These are phyloP conservation scores for Cyclotella cryptica DNA, from an alignment of 108 stramenopile genomes.

Conservation along the genomic window DNA sequence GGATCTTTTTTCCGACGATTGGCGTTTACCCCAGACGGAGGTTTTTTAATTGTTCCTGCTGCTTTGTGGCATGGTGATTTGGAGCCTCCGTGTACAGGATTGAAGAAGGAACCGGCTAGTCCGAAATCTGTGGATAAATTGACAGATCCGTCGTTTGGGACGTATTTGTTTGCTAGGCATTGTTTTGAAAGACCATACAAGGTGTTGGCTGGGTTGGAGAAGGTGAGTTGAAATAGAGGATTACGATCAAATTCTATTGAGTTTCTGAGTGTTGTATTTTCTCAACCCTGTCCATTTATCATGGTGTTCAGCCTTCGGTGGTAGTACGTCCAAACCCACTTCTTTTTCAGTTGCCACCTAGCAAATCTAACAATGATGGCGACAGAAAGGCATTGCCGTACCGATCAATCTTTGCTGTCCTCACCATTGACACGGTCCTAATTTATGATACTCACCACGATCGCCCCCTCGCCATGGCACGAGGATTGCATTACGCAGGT, in stretches of 20 bases:
- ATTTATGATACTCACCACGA: slow-evolving; percentile 86
- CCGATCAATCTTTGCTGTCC: slow-evolving; percentile 84
- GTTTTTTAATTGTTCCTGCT: slow-evolving; percentile 89
- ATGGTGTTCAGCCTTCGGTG: slow-evolving; percentile 67
- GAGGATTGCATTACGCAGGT: slow-evolving; percentile 87
- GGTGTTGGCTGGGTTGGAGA: slow-evolving; percentile 80
- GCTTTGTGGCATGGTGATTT: slow-evolving; percentile 76
- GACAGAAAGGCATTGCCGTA: slow-evolving; percentile 55
- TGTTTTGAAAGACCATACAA: slow-evolving; percentile 82
- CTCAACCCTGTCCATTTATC: neutral
- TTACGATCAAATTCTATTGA: neutral
- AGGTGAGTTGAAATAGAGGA: slow-evolving; percentile 43
- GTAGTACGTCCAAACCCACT: slow-evolving; percentile 86
- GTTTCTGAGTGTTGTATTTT: neutral
- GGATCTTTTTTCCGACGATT: slow-evolving; percentile 94
- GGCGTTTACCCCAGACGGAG: slow-evolving; percentile 91
- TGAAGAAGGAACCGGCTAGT: slow-evolving; percentile 13
- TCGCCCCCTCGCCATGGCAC: slow-evolving; percentile 67
- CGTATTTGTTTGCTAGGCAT: slow-evolving; percentile 82
- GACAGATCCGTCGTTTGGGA: slow-evolving; percentile 64
- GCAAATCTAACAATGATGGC: slow-evolving; percentile 50
- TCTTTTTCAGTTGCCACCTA: slow-evolving; percentile 70
- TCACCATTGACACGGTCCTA: slow-evolving; percentile 78
- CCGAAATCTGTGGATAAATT: slow-evolving; percentile 25
- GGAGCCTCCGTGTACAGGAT: slow-evolving; percentile 7